Percentiles rank a stretch among this genome's conserved stretches.
Evolutionary conservation across 805 yeast genomes (phyloP).

Genomic region (Kuraishia borneana): DNA sequence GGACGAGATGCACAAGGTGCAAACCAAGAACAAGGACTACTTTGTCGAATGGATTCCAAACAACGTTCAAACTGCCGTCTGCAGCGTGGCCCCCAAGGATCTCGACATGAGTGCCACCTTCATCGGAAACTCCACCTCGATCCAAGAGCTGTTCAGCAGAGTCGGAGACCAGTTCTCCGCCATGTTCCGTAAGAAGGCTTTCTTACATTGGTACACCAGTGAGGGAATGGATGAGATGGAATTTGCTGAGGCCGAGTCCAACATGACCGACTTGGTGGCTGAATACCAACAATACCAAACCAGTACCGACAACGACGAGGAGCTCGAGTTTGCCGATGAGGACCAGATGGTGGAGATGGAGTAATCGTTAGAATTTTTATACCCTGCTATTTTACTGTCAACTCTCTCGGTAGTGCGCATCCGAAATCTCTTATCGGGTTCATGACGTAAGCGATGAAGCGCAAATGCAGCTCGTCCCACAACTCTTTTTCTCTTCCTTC

Average conservation of each 20-base stretch:
- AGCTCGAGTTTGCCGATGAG: conserved; percentile 58
- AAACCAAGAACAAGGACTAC: conserved; percentile 68
- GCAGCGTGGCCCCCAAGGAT: conserved; percentile 81
- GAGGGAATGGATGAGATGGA: conserved; percentile 97
- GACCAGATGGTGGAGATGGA: conserved; percentile 44
- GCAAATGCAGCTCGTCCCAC: too few relatives aligned
- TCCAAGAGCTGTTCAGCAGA: conserved; percentile 84
- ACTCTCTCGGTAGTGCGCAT: too few relatives aligned
- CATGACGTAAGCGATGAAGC: too few relatives aligned
- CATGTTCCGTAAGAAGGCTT: conserved; percentile 90
- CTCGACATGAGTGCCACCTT: conserved; percentile 87
- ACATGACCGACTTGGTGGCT: conserved; percentile 78
- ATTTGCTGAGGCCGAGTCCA: conserved; percentile 88
- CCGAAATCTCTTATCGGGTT: too few relatives aligned
- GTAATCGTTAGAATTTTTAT: conserved; percentile 6
- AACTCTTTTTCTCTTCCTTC: too few relatives aligned
- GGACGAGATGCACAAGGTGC: conserved; percentile 82
- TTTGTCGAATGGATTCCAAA: conserved; percentile 96
- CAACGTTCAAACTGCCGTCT: conserved; percentile 88
- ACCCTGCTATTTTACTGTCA: not conserved
- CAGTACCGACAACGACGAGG: conserved; percentile 66
- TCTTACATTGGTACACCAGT: conserved; percentile 91
- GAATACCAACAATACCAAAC: conserved; percentile 93
- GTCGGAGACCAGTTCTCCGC: conserved; percentile 83
- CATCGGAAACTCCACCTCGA: conserved; percentile 87